phyloP scores from a whole-genome alignment of 2,329 filamentous ascomycete genomes.

The Penicillium sp. region DNA sequence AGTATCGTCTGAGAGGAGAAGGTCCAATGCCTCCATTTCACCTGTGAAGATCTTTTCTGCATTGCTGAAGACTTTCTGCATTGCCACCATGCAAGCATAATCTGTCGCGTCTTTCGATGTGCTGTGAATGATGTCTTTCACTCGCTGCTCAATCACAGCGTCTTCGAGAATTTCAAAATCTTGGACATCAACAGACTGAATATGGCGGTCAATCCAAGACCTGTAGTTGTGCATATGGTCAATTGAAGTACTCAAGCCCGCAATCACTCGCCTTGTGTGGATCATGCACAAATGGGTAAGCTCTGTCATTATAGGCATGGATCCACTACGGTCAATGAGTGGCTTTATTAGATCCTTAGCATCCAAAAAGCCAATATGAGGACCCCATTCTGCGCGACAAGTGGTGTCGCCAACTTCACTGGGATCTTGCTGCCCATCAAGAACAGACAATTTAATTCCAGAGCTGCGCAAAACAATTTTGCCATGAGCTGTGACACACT shows the following conservation, averaged over 20 bases:
- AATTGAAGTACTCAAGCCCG: neutral
- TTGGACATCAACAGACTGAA: neutral
- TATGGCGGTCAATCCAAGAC: neutral
- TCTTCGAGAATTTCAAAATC: neutral
- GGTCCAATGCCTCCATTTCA: conserved; percentile 10
- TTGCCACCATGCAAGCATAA: conserved; percentile 1
- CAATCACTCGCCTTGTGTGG: neutral
- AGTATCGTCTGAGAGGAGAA: neutral
- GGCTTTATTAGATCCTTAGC: conserved; percentile 9
- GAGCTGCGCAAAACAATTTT: neutral
- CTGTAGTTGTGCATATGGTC: neutral
- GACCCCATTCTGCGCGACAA: conserved; percentile 7
- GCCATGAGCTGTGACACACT: neutral
- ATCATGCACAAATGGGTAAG: conserved; percentile 4
- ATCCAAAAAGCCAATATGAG: conserved; percentile 14
- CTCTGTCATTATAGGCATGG: conserved; percentile 2
- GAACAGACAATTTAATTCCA: conserved; percentile 1
- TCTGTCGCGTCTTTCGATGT: neutral
- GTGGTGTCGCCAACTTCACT: neutral
- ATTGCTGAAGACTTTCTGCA: conserved; percentile 3
- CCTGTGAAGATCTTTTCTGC: conserved; percentile 1
- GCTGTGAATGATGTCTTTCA: neutral
- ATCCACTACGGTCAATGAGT: neutral
- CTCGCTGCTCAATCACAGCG: neutral
- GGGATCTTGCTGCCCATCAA: neutral